Evolutionary conservation across 164 flowering plant species (phyloP), one percentile per base, ranked within the genome.

Genomic region (Pachysandra terminalis): DNA sequence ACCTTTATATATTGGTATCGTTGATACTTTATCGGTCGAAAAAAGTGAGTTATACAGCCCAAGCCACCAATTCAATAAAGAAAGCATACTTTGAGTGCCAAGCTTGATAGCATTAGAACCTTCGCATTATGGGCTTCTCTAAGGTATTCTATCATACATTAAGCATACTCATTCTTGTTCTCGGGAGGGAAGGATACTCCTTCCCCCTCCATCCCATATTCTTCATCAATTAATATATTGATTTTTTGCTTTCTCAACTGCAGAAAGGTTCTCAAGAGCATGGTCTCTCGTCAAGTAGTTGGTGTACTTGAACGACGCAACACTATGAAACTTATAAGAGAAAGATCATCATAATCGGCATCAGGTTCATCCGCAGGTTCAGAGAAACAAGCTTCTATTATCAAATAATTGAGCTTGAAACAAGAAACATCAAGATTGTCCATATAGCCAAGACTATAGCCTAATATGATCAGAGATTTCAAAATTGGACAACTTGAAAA

Each of bases 151-250:
- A n/a, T n/a, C n/a, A n/a, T n/a, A n/a, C n/a, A n/a, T 9, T 49
- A 23, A 68, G 64, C 56, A 9, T 59, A 48, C 56, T 45, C 63
- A 45, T 68, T 8, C 24, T 60, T 9, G 48, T 19, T 40, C 17
- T 52, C n/a, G 55, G 14, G 0, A 19, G 9, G n/a, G n/a, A n/a
- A n/a, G n/a, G n/a, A n/a, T n/a, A n/a, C n/a, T n/a, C n/a, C n/a
- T n/a, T n/a, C n/a, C 17, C 45, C 24, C 23, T 63, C 66, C 22
- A 19, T 25, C 5, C 5, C 55, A 19, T 45, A 17, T 14, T 63
- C 16, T 15, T 63, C 54, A 12, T 63, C 28, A 10, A 10, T 3
- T 8, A 17, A 12, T 23, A 54, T 15, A 54, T 54, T 21, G 4
- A 15, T 45, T 10, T 45, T 28, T 16, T 35, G 25, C 22, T 19